Base-by-base conservation (phyloP, 768 basidiomycete species). In the Rhizopogon salebrosus region DNA sequence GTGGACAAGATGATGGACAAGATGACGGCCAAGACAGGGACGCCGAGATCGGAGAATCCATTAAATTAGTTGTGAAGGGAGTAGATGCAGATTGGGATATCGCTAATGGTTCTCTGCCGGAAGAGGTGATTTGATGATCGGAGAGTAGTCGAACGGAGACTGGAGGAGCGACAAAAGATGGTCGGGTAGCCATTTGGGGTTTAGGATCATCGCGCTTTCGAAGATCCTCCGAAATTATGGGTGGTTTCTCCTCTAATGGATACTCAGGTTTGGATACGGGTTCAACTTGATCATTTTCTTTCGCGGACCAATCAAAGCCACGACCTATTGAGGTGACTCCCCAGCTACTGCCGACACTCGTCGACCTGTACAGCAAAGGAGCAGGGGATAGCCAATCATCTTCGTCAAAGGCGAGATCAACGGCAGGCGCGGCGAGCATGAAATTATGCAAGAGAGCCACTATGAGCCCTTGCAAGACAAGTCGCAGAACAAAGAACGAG, bases 271-370 rank as follows among this genome's bases (percentile, higher is more conserved):
- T 31, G 23, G 52, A 40, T 34, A 23, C 35, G 27, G 50, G 35
- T 37, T 38, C 54, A 39, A 56, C 6, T 46, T 51, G 56, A 34
- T 69, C 64, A 34, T 74, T 74, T 39, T 70, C 66, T 46, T 69
- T 70, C 53, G 75, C 69, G 51, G 75, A 76, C 87, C 89, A 91
- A 67, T 88, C 75, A 63, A 89, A 91, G 16, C 90, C 90, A 42
- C 87, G 81, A 10, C 90, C 90, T 42, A 92, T 85, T 35, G 82
- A 89, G 18, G 90, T 92, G 55, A 92, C 89, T 6, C 85, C 86
- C 87, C 88, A 92, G 69, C 88, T 90, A 56, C 82, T 81, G 29
- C 84, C 81, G 49, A 86, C 82, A 54, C 84, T 87, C 37, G 86
- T 77, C 6, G 84, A 72, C 54, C 80, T 74, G 69, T 84, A 82